These are phyloP conservation scores for Aschersonia sp. DNA, from an alignment of 2,329 filamentous ascomycete genomes.

Conservation along the genomic window DNA sequence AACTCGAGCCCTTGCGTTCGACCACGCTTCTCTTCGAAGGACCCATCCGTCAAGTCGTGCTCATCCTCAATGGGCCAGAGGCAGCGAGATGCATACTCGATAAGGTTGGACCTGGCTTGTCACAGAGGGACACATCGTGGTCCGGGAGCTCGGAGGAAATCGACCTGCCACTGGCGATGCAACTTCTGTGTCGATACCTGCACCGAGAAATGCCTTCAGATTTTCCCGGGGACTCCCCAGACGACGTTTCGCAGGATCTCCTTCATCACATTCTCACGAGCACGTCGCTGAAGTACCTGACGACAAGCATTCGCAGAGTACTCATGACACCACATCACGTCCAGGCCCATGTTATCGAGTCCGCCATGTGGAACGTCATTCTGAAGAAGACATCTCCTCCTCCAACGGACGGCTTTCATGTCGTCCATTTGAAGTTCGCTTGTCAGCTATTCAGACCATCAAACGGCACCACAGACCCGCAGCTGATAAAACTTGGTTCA, in stretches of 20 bases:
- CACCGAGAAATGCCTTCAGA: constrained; percentile 18
- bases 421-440: constrained; percentile 20
- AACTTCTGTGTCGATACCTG: constrained; percentile 21
- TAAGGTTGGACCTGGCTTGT: constrained; percentile 19
- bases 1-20: constrained; percentile 13
- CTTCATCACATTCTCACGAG: constrained; percentile 15
- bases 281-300: constrained; percentile 13
- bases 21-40: constrained; percentile 20
- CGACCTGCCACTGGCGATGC: constrained; percentile 18
- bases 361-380: constrained; percentile 20
- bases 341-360: constrained; percentile 22
- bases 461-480: constrained; percentile 14
- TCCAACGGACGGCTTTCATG: constrained; percentile 18
- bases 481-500: constrained; percentile 13
- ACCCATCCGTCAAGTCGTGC: constrained; percentile 20
- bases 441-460: constrained; percentile 16
- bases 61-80: constrained; percentile 22
- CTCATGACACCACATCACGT: constrained; percentile 20
- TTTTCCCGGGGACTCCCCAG: constrained; percentile 18
- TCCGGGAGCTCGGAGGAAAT: constrained; percentile 16
- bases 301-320: constrained; percentile 14
- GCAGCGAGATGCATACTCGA: constrained; percentile 19
- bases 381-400: constrained; percentile 15
- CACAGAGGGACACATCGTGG: constrained; percentile 16
- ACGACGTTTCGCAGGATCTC: constrained; percentile 18